Conservation (phyloP, 495 filamentous ascomycete genomes). For the Neurospora pannonica region DNA sequence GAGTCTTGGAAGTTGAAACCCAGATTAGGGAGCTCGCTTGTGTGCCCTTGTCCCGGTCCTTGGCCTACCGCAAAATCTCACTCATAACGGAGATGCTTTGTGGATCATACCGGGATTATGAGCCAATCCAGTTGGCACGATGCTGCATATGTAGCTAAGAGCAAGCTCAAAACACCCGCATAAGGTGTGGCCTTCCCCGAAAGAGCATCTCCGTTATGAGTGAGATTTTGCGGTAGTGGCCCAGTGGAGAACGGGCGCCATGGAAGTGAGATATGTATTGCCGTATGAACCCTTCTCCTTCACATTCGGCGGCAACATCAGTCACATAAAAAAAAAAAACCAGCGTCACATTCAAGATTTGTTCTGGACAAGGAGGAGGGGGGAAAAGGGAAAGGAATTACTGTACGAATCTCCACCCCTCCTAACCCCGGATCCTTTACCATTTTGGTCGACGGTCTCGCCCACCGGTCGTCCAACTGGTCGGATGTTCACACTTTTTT, state of each 20-base stretch:
- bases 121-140: too few relatives aligned
- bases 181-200: too few relatives aligned
- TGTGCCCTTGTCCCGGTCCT: neutral
- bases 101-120: too few relatives aligned
- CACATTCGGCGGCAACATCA: neutral
- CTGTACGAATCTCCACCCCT: neutral
- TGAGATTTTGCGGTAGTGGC: too few relatives aligned
- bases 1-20: neutral
- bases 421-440: neutral
- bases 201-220: too few relatives aligned
- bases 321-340: neutral
- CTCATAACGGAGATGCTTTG: too few relatives aligned
- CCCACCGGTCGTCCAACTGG: neutral
- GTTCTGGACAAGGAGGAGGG: neutral
- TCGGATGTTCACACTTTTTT: neutral
- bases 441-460: neutral
- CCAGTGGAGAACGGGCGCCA: neutral
- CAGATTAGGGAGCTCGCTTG: neutral
- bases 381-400: neutral
- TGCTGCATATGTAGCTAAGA: too few relatives aligned
- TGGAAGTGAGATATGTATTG: neutral
- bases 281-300: neutral
- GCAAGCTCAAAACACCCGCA: too few relatives aligned
- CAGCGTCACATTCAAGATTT: neutral
- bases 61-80: neutral